Percentiles rank a stretch among this genome's conserved stretches.
Evolutionary conservation across 257 asterid species (phyloP).

Genomic region (Plectranthus barbatus): DNA sequence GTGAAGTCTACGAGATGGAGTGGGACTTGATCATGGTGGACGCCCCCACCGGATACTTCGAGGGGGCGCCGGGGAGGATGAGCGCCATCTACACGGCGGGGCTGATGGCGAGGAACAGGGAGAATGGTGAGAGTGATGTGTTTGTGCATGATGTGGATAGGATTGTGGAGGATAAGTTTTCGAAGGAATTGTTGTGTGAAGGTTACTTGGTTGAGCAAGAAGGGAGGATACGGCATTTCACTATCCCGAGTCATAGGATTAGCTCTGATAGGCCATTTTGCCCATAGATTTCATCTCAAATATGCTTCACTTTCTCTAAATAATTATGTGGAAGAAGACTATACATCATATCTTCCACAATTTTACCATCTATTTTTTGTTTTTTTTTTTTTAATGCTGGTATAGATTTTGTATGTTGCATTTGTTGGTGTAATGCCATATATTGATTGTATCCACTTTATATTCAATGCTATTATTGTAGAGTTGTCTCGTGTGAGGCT

Average conservation of each 20-base stretch:
- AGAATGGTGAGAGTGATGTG: slow-evolving; percentile 62
- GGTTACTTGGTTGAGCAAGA: slow-evolving; percentile 57
- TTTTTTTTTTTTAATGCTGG: neutral
- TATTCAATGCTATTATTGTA: too few species aligned
- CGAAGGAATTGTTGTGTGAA: slow-evolving; percentile 64
- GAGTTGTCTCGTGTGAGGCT: too few species aligned
- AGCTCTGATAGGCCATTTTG: slow-evolving; percentile 54
- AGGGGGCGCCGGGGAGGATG: slow-evolving; percentile 85
- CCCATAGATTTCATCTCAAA: slow-evolving; percentile 51
- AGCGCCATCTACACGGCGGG: slow-evolving; percentile 80
- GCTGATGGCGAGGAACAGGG: slow-evolving; percentile 66
- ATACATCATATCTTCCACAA: neutral
- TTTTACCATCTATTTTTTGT: too few species aligned
- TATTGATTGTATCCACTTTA: too few species aligned
- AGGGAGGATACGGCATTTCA: slow-evolving; percentile 74
- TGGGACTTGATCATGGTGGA: slow-evolving; percentile 96
- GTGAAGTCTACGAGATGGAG: slow-evolving; percentile 50
- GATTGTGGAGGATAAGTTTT: slow-evolving; percentile 64
- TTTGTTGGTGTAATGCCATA: neutral
- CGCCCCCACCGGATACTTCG: slow-evolving; percentile 81
- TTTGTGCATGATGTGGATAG: slow-evolving; percentile 91
- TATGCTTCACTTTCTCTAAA: neutral
- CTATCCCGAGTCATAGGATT: slow-evolving; percentile 58
- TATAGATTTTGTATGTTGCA: neutral
- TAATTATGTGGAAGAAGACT: neutral